A percentile compares a stretch with the other conserved stretches of the same genome.
These are phyloP conservation scores for Tolypocladium pustulatum DNA, from an alignment of 2,329 filamentous ascomycete species.

Conservation along the genomic window DNA sequence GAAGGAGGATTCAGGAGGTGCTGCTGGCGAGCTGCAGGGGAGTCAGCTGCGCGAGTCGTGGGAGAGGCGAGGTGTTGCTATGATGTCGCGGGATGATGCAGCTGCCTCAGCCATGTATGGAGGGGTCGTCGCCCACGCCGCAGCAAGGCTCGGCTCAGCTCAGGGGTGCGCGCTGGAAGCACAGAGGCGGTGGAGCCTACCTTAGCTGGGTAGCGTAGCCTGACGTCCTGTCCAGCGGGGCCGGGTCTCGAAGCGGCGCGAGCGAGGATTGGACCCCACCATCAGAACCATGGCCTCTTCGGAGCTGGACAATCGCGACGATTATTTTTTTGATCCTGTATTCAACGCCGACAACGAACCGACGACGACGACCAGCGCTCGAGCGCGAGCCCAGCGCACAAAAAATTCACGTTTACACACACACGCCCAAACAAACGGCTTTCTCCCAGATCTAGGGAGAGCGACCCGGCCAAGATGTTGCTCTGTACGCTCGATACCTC, in stretches of 20 bases:
- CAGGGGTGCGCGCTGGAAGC: neutral
- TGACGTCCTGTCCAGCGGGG: neutral
- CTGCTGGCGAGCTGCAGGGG: neutral
- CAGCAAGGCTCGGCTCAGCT: neutral
- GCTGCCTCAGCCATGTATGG: neutral
- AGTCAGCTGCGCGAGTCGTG: neutral
- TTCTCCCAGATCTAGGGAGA: neutral
- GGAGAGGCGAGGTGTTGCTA: neutral
- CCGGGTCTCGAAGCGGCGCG: no score
- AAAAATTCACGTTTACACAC: neutral
- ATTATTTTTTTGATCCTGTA: neutral
- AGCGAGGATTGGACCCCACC: neutral
- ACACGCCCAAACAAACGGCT: neutral
- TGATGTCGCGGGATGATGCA: neutral
- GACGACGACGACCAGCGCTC: neutral
- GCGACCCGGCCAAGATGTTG: slow-evolving; percentile 38
- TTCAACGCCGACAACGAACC: neutral
- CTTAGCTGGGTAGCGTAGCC: neutral
- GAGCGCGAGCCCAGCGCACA: neutral
- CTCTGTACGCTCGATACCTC: slow-evolving; percentile 43
- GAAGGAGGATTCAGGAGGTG: neutral
- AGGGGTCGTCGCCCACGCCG: neutral
- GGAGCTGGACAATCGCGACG: neutral
- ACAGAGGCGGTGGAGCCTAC: neutral
- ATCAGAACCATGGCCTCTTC: neutral